These are phyloP conservation scores for Saturnispora quitensis DNA, from an alignment of 805 yeast species.

Conservation along the genomic window DNA sequence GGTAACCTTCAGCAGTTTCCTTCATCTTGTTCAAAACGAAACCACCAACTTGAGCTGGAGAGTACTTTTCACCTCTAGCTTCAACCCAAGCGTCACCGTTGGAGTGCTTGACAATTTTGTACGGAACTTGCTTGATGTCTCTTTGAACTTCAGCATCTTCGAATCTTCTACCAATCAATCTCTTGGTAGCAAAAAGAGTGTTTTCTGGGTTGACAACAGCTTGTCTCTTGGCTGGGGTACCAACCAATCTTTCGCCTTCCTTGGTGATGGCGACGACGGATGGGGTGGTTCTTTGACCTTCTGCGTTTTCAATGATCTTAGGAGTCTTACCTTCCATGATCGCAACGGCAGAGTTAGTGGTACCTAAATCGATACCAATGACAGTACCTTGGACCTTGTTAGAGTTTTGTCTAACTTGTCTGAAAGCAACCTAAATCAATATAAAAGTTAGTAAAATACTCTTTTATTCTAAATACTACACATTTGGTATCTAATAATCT, in stretches of 20 bases:
- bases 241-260: slow-evolving; percentile 40
- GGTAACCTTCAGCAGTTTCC: slow-evolving; percentile 92
- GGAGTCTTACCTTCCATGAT: slow-evolving; percentile 57
- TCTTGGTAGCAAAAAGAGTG: slow-evolving; percentile 74
- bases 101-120: slow-evolving; percentile 45
- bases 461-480: too few relatives aligned
- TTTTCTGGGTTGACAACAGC: slow-evolving; percentile 66
- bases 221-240: slow-evolving; percentile 69
- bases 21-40: slow-evolving; percentile 87
- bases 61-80: slow-evolving; percentile 36
- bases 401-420: slow-evolving; percentile 28
- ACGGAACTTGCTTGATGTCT: slow-evolving; percentile 56
- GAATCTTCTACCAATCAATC: slow-evolving; percentile 68
- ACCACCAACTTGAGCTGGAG: slow-evolving; percentile 71
- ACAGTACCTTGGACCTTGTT: slow-evolving; percentile 36
- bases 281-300: slow-evolving; percentile 74
- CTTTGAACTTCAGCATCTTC: slow-evolving; percentile 62
- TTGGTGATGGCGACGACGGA: slow-evolving; percentile 62
- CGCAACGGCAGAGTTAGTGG: slow-evolving; percentile 84
- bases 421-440: slow-evolving; percentile 11
- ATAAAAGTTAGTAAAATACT: not conserved
- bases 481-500: not conserved
- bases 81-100: slow-evolving; percentile 68
- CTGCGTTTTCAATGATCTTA: slow-evolving; percentile 63
- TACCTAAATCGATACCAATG: slow-evolving; percentile 77